These are phyloP conservation scores for Pyropia yezoensis DNA, from an alignment of 23 red algal genomes.

Conservation along the genomic window DNA sequence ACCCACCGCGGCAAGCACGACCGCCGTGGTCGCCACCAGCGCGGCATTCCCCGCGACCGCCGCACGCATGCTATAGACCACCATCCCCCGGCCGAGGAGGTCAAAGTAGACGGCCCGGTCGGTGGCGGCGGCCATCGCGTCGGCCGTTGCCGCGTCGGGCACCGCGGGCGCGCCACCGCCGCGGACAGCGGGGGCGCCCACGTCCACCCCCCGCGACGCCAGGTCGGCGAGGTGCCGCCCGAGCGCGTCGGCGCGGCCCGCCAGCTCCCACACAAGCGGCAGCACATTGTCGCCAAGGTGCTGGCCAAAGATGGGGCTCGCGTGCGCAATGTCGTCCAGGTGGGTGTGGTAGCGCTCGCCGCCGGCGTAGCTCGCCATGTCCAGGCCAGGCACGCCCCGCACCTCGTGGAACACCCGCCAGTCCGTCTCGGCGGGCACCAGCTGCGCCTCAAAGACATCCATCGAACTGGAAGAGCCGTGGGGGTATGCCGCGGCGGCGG, in stretches of 20 bases:
- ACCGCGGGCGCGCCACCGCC: too few species aligned
- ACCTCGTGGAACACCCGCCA: constrained; percentile 71
- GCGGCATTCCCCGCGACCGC: too few species aligned
- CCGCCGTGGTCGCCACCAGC: too few species aligned
- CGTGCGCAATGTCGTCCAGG: constrained; percentile 50
- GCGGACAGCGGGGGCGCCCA: too few species aligned
- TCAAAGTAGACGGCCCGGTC: too few species aligned
- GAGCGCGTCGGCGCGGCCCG: constrained; percentile 43
- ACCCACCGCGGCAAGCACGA: too few species aligned
- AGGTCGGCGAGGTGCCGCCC: constrained; percentile 19
- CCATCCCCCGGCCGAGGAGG: too few species aligned
- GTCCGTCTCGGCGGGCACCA: constrained; percentile 94
- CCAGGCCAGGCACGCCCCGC: constrained; percentile 63
- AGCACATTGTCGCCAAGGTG: constrained; percentile 56
- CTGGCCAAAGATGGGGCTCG: constrained; percentile 20
- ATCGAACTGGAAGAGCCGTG: constrained; percentile 34
- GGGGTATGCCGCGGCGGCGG: constrained; percentile 46
- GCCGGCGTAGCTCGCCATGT: constrained; percentile 65
- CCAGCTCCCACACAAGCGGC: constrained; percentile 44
- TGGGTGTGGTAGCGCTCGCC: constrained; percentile 89
- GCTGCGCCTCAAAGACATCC: constrained; percentile 65
- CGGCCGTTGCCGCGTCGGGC: too few species aligned
- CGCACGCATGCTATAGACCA: too few species aligned
- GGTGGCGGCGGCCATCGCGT: too few species aligned
- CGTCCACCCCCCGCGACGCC: too few species aligned